Base-by-base conservation (phyloP, 2,329 filamentous ascomycete genomes). In the Paecilomyces fulvus region DNA sequence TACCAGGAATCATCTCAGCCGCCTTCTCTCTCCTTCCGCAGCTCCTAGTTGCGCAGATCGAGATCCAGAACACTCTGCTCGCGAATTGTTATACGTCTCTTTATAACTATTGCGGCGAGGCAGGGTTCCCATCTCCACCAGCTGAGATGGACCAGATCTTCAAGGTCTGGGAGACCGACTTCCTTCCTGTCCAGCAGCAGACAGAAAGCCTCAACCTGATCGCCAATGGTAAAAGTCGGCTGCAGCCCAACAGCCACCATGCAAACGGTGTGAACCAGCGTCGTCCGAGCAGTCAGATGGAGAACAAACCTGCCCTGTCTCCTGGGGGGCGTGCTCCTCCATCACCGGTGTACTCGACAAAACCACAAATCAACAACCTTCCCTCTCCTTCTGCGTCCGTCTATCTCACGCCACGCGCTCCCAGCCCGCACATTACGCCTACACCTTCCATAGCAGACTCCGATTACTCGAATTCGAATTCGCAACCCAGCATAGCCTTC, bases 11-110 rank as follows among this genome's bases (percentile, higher is more conserved):
- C 8, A 83, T 92, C 54, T 75, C 81, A 2, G 85, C 87, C 9
- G 80, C 86, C 3, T 89, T 90, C 67, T 86, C 81, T 23, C 76
- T 95, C n/a, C 79, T 92, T 11, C 88, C 89, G 28, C 83, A 84
- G 54, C 77, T 95, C 20, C 79, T 92, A 10, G 80, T 81, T 46
- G 80, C 81, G 33, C 86, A 92, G 65, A 83, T 92, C 49, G 79
- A 87, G 66, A 84, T 91, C 28, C 89, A 92, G 70, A 91, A 91
- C 68, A 83, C 84, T 51, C 77, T 94, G 53, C 82, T 94, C 4
- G 89, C 85, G 0, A 80, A 91, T 59, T 85, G 90, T 63, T 94
- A 94, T 72, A 94, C 89, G 0, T 79, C 84, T 3, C 75, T 92
- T 6, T 85, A 91, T 67, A 83, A 82, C 56, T 94, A 87, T 70